Conservation (phyloP, 345 rosid genomes). For the Gossypium bickii region DNA sequence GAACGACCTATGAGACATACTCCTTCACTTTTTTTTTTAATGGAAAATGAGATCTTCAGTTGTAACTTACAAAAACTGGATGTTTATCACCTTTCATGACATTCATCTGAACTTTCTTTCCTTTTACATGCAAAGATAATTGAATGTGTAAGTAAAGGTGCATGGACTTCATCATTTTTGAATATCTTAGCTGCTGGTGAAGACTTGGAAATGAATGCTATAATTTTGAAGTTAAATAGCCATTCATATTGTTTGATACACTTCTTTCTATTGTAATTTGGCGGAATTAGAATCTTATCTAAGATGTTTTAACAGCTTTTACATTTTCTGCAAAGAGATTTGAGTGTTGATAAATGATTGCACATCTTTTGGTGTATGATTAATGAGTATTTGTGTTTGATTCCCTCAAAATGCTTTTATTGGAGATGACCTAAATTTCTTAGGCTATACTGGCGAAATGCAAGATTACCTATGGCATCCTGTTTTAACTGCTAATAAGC, state of each 20-base stretch:
- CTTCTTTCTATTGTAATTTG: neutral
- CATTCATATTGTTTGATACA: slow-evolving; percentile 11
- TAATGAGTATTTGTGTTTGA: neutral
- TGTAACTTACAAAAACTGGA: neutral
- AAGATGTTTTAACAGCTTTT: slow-evolving; percentile 1
- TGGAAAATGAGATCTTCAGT: slow-evolving; percentile 5
- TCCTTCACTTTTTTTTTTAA: neutral
- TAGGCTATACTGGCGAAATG: neutral
- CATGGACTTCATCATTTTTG: slow-evolving; percentile 5
- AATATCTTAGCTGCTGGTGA: neutral
- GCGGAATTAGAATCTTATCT: neutral
- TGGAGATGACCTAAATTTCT: neutral
- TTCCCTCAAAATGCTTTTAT: slow-evolving; percentile 5
- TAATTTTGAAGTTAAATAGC: neutral
- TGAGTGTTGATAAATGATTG: neutral
- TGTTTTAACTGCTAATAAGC: neutral
- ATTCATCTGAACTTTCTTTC: neutral
- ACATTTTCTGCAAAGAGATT: neutral
- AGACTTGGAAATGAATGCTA: neutral
- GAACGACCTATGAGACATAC: neutral
- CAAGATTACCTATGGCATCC: neutral
- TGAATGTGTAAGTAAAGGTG: neutral
- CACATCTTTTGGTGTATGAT: neutral
- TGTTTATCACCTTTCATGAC: neutral
- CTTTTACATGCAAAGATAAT: neutral